A percentile compares a stretch with the other conserved stretches of the same genome.
phyloP scores from a whole-genome alignment of 768 basidiomycete species.

The Mycena kentingensis region DNA sequence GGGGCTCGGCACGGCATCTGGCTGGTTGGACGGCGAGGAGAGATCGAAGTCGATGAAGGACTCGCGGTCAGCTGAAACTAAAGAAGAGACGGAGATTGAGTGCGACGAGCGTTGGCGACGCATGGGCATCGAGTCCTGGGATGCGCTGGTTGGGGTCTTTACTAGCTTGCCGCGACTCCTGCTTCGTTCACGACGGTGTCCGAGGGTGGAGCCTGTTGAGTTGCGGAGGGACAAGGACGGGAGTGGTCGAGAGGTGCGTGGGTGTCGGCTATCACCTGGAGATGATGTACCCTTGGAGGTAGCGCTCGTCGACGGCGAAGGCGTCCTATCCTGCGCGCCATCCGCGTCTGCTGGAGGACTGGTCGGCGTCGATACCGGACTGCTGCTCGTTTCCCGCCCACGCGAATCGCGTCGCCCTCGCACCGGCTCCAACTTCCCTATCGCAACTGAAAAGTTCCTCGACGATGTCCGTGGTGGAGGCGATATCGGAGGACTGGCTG shows the following conservation, averaged over 20 bases:
- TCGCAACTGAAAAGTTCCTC: not conserved
- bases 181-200: not conserved
- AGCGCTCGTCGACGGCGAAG: not conserved
- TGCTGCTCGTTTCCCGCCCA: too few species aligned
- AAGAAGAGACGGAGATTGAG: conserved; percentile 33
- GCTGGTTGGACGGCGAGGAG: conserved; percentile 10
- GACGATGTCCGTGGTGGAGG: conserved; percentile 20
- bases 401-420: not conserved
- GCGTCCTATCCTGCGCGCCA: not conserved
- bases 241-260: not conserved
- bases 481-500: not conserved
- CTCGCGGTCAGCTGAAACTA: conserved; percentile 18
- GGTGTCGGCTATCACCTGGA: conserved; percentile 12
- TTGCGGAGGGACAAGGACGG: not conserved
- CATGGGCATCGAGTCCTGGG: not conserved
- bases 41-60: conserved; percentile 23
- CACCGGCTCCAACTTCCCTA: not conserved
- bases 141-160: not conserved
- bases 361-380: not conserved
- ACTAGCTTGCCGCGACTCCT: conserved; percentile 17
- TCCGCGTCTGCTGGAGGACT: not conserved
- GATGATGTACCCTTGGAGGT: not conserved
- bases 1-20: conserved; percentile 14
- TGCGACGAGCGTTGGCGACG: conserved; percentile 7
- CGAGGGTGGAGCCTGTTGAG: not conserved